Base-by-base conservation (phyloP, 306 rosid species). In the Pterocarpus santalinus region DNA sequence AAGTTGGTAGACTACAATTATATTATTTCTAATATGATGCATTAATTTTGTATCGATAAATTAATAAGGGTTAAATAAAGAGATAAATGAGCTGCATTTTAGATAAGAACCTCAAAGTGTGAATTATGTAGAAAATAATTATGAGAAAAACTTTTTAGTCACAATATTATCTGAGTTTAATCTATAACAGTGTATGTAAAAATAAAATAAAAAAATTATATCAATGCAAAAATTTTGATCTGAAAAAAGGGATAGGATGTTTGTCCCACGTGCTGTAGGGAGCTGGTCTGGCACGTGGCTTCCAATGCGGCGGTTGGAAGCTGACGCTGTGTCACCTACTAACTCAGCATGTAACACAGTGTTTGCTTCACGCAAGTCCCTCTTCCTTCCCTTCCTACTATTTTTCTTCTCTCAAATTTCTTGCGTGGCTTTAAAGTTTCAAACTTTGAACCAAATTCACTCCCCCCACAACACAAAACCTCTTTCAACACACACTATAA, bases 341-440 rank as follows among this genome's bases (percentile, higher is more conserved):
- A 60, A n/a, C 69, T 41, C 28, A 30, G 34, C 32, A 55, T 10
- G n/a, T 15, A n/a, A n/a, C 83, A 83, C 71, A 81, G 57, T 87
- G 83, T 84, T 92, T 94, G 97, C 98, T 94, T 94, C 94, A 94
- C 97, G 98, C 97, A 92, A 92, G 75, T 10, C 91, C 78, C 86
- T 82, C 58, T 38, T 66, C 63, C 28, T 62, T 73, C 30, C 58
- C 12, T 22, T 47, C 14, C 55, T 47, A 33, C 46, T 16, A 51
- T 47, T 8, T 28, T 63, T 73, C 76, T 57, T 61, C 34, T 72
- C 75, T 43, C 49, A 28, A 36, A 34, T 13, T 74, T 76, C 79
- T 84, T 90, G 89, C 88, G 90, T 94, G 85, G 88, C 93, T 90
- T 90, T 83, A 79, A 94, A 90, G 97, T 84, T 81, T 90, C 77